Evolutionary conservation across 441 rosid genomes (phyloP), one percentile per base, ranked within the genome.

Genomic region (Syzygium malaccense): DNA sequence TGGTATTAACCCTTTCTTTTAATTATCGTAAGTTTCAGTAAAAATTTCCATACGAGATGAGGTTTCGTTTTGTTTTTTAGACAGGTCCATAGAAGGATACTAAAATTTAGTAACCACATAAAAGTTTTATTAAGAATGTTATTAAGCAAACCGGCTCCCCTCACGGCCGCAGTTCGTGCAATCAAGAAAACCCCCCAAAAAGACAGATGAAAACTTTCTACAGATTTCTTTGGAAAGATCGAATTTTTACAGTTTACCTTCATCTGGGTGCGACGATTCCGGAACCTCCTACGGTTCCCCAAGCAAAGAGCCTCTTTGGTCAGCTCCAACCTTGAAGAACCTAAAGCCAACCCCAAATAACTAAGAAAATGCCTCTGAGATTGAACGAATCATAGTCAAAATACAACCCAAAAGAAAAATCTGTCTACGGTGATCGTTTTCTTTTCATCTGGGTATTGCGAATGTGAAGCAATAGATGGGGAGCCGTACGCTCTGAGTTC

Each of bases 91-190:
- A 41, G 45, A 41, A 41, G 45, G 45, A 41, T 7, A 41, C 45
- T 41, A 41, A 41, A 41, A 41, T 8, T 41, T 41, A 7, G 45
- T 7, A 41, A 41, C 45, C 54, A 13, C 54, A 13, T 51, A 51
- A 51, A 51, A 51, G 15, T 51, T 51, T 51, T 13, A 4, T 51
- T 51, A 51, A 51, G 15, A 51, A 51, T 11, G 54, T 13, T 51
- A 13, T 4, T 51, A 4, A 51, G 87, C 99, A 98, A 56, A 94
- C 95, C 84, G 99, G 96, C 90, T 90, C 93, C 95, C 84, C 95
- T 91, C 95, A 95, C 93, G 96, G 94, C 97, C 55, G 95, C 96
- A 88, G 5, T 86, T 14, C 88, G 79, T 64, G 25, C 33, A 55
- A 88, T 56, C 33, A 60, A 87, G 83, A 78, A 23, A 79, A 32